Percentiles rank a stretch among this genome's conserved stretches.
Evolutionary conservation across 2,329 filamentous ascomycete species (phyloP).

Genomic region (Scedosporium apiospermum): DNA sequence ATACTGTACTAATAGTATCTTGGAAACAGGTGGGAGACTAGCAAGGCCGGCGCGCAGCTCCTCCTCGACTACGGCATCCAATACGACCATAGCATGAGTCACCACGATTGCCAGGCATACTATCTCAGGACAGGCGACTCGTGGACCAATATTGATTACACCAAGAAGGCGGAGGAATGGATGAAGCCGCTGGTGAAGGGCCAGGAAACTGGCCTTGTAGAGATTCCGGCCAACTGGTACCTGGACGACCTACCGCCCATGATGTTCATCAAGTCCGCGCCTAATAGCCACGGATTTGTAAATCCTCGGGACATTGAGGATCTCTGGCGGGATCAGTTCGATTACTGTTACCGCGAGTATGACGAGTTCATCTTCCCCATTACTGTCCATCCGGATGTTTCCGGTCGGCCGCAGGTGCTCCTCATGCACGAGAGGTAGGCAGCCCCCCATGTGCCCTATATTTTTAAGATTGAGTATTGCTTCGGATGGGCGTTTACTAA

Average conservation of each 20-base stretch:
- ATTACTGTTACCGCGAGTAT: slow-evolving; percentile 68
- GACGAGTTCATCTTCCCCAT: slow-evolving; percentile 71
- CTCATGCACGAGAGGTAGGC: slow-evolving; percentile 60
- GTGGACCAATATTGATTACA: slow-evolving; percentile 62
- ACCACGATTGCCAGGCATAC: slow-evolving; percentile 56
- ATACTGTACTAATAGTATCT: too few relatives aligned
- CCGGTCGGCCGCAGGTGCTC: slow-evolving; percentile 60
- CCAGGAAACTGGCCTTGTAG: slow-evolving; percentile 51
- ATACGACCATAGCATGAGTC: slow-evolving; percentile 59
- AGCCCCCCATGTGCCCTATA: slow-evolving; percentile 13
- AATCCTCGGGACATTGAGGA: slow-evolving; percentile 52
- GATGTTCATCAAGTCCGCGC: slow-evolving; percentile 61
- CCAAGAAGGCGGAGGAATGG: slow-evolving; percentile 50
- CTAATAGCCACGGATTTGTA: slow-evolving; percentile 55
- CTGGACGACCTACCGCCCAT: slow-evolving; percentile 57
- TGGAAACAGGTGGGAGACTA: slow-evolving; percentile 50
- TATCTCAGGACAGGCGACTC: slow-evolving; percentile 53
- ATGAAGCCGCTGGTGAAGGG: slow-evolving; percentile 57
- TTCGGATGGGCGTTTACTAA: background rate
- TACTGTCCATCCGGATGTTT: slow-evolving; percentile 67
- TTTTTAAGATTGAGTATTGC: too few relatives aligned
- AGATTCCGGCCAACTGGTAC: slow-evolving; percentile 59
- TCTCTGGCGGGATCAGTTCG: slow-evolving; percentile 57
- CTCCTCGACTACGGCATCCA: slow-evolving; percentile 58
- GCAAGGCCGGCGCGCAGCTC: slow-evolving; percentile 55